These are phyloP conservation scores for Pseudocercospora pini-densiflorae DNA, from an alignment of 2,329 filamentous ascomycete species.

Conservation along the genomic window DNA sequence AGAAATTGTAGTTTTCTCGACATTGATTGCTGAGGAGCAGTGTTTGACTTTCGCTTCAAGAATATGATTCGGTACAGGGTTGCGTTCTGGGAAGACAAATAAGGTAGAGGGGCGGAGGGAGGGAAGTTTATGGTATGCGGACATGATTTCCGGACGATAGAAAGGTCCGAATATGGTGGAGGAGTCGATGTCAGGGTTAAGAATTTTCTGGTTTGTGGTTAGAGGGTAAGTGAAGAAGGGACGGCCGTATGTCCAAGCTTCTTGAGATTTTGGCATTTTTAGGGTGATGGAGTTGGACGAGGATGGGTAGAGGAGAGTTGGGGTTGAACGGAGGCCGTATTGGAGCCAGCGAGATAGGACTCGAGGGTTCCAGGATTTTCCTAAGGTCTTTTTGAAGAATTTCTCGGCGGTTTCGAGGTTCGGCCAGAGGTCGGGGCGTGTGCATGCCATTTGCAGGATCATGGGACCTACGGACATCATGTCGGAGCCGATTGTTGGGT, in stretches of 20 bases:
- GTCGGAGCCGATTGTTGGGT: slow-evolving; percentile 71
- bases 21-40: background rate
- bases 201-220: background rate
- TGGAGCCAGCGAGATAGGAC: slow-evolving; percentile 75
- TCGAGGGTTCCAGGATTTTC: slow-evolving; percentile 77
- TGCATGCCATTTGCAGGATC: slow-evolving; percentile 25
- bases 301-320: slow-evolving; percentile 56
- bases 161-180: background rate
- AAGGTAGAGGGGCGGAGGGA: background rate
- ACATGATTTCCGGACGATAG: background rate
- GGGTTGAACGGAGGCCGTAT: slow-evolving; percentile 72
- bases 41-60: background rate
- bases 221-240: background rate
- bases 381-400: slow-evolving; percentile 72
- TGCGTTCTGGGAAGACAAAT: background rate
- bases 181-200: background rate
- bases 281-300: slow-evolving; percentile 63
- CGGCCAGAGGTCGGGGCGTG: slow-evolving; percentile 81
- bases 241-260: slow-evolving; percentile 69
- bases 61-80: background rate
- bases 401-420: slow-evolving; percentile 71
- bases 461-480: slow-evolving; percentile 52
- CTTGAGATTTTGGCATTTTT: slow-evolving; percentile 83
- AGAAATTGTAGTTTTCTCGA: background rate
- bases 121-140: background rate